Evolutionary conservation across 176 grass and related monocot species (phyloP).

Genomic region (Sorghum bicolor): DNA sequence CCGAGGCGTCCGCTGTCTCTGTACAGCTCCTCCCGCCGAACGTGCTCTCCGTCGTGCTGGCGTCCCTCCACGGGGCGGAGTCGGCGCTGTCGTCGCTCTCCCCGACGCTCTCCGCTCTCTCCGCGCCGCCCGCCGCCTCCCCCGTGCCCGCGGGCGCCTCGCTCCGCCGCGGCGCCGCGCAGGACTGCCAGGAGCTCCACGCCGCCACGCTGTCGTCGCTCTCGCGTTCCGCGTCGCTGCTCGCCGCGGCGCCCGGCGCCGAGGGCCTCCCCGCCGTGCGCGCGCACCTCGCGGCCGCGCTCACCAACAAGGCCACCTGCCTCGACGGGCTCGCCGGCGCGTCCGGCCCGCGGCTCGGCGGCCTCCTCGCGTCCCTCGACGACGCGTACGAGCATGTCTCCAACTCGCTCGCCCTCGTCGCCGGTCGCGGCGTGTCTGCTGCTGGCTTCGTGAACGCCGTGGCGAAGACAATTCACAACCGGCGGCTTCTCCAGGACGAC

Average conservation of each 20-base stretch:
- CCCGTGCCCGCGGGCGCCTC: background rate
- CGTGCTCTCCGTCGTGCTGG: conserved; percentile 43
- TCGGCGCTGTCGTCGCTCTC: conserved; percentile 45
- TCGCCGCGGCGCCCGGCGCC: background rate
- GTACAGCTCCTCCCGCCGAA: conserved; percentile 16
- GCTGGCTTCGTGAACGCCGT: conserved; percentile 4
- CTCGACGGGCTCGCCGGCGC: conserved; percentile 47
- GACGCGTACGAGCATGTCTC: conserved; percentile 61
- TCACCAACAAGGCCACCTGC: conserved; percentile 75
- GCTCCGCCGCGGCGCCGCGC: conserved; percentile 47
- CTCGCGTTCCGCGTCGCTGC: conserved; percentile 29
- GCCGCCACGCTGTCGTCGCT: conserved; percentile 37
- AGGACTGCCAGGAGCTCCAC: conserved; percentile 72
- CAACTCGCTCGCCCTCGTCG: conserved; percentile 71
- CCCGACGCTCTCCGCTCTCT: conserved; percentile 34
- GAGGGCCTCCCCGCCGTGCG: conserved; percentile 36
- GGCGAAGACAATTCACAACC: conserved; percentile 15
- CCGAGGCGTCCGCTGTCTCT: conserved; percentile 27
- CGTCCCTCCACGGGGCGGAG: conserved; percentile 44
- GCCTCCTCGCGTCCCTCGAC: conserved; percentile 42
- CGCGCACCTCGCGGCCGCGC: conserved; percentile 54
- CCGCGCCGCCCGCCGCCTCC: background rate
- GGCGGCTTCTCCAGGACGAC: conserved; percentile 28
- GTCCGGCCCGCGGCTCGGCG: conserved; percentile 19
- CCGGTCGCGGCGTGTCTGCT: background rate